Evolutionary conservation across 1,284 basidiomycete species (phyloP).

Genomic region (Phenoliferia sp.): DNA sequence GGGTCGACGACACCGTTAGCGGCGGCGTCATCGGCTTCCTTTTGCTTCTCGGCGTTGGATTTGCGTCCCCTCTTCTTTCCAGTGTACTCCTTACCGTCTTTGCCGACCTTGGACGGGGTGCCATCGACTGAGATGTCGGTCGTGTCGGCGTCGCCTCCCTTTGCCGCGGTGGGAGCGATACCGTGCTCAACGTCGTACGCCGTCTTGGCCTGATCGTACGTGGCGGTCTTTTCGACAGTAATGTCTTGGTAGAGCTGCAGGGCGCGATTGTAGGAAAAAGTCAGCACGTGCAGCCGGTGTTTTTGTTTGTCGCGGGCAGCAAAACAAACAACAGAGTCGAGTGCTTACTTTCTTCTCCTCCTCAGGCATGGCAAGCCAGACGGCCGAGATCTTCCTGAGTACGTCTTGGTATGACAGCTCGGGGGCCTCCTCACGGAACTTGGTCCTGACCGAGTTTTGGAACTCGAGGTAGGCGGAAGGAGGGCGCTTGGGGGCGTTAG

Average conservation of each 20-base stretch:
- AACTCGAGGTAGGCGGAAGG: constrained; percentile 91
- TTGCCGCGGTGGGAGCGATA: neutral
- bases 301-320: neutral
- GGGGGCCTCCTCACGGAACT: constrained; percentile 63
- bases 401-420: constrained; percentile 66
- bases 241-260: constrained; percentile 24
- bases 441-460: constrained; percentile 82
- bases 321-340: neutral
- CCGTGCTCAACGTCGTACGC: constrained; percentile 15
- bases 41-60: constrained; percentile 24
- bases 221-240: constrained; percentile 17
- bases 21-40: neutral
- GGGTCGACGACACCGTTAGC: constrained; percentile 1
- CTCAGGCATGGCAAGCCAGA: constrained; percentile 65
- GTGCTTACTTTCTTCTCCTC: constrained; percentile 66
- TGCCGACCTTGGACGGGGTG: constrained; percentile 1
- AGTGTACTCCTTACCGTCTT: constrained; percentile 21
- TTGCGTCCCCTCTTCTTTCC: constrained; percentile 34
- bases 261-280: neutral
- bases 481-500: constrained; percentile 89
- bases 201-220: constrained; percentile 20
- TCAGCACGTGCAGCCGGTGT: neutral
- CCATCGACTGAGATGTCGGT: neutral
- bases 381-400: constrained; percentile 62
- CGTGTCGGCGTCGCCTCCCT: neutral